Conservation (phyloP, 371 early-diverging fungal genomes). For the Mucor circinelloides region DNA sequence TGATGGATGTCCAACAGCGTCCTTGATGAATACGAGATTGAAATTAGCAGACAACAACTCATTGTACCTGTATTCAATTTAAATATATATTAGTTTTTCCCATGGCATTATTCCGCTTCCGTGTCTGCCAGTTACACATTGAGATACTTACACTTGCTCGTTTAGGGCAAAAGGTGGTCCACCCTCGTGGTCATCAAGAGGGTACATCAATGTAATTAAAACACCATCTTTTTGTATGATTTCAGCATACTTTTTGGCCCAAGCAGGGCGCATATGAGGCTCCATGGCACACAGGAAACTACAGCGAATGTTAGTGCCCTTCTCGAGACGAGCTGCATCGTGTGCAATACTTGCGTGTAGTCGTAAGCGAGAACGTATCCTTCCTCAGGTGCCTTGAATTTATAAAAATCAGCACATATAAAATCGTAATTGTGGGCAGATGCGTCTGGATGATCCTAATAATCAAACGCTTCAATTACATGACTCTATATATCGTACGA, state of each 20-base stretch:
- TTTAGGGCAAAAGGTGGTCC: slow-evolving; percentile 74
- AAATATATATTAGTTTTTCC: slow-evolving; percentile 3
- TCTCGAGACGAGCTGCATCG: neutral
- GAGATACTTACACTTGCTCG: slow-evolving; percentile 47
- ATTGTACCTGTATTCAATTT: slow-evolving; percentile 38
- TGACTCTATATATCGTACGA: neutral
- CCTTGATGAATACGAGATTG: slow-evolving; percentile 58
- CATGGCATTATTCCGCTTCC: slow-evolving; percentile 14
- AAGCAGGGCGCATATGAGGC: slow-evolving; percentile 65
- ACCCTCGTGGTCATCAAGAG: slow-evolving; percentile 55
- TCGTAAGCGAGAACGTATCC: slow-evolving; percentile 82
- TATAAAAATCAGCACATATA: slow-evolving; percentile 73
- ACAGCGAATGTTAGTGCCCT: neutral
- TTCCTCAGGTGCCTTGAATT: slow-evolving; percentile 53
- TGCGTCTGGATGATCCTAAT: slow-evolving; percentile 31
- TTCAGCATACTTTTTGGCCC: slow-evolving; percentile 75
- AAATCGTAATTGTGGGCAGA: slow-evolving; percentile 50
- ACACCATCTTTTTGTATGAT: slow-evolving; percentile 73
- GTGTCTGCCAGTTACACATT: neutral
- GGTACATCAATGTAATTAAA: slow-evolving; percentile 85
- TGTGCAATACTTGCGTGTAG: slow-evolving; percentile 64
- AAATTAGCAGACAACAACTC: slow-evolving; percentile 54
- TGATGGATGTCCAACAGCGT: slow-evolving; percentile 55
- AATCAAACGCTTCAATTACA: neutral
- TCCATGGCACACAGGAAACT: slow-evolving; percentile 85